Percentiles rank a stretch among this genome's conserved stretches.
Evolutionary conservation across 306 rosid genomes (phyloP).

Genomic region (Castanea crenata): DNA sequence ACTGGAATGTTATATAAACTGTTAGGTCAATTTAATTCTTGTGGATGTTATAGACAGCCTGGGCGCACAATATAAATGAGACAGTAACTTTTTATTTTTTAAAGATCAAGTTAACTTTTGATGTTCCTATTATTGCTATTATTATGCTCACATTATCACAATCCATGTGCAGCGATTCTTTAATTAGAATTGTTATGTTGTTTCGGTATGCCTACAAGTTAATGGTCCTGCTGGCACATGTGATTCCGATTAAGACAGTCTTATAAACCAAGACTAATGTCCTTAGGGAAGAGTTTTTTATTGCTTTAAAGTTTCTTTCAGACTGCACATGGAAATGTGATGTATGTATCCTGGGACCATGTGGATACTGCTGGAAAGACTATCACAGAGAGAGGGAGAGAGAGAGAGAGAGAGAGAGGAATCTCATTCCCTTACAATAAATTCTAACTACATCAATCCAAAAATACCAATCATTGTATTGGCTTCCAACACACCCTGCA

Average conservation of each 20-base stretch:
- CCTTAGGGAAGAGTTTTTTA: constrained; percentile 22
- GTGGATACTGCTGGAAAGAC: constrained; percentile 52
- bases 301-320: constrained; percentile 50
- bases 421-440: constrained; percentile 36
- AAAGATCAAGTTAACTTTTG: background rate
- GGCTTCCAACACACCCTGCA: constrained; percentile 26
- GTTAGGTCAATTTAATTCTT: background rate
- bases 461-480: constrained; percentile 57
- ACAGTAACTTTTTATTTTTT: background rate
- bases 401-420: constrained; percentile 19
- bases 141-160: background rate
- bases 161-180: constrained; percentile 17
- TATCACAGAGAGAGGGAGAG: constrained; percentile 6
- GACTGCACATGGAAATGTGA: constrained; percentile 64
- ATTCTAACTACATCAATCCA: constrained; percentile 39
- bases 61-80: background rate
- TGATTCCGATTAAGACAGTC: constrained; percentile 34
- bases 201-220: constrained; percentile 15
- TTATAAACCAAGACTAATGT: constrained; percentile 33
- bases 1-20: background rate
- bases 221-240: constrained; percentile 41
- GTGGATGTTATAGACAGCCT: background rate
- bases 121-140: background rate
- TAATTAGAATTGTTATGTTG: constrained; percentile 1
- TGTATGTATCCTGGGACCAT: constrained; percentile 41